Evolutionary conservation across 768 basidiomycete genomes (phyloP), one percentile per base, ranked within the genome.

Genomic region (Pholiota molesta): DNA sequence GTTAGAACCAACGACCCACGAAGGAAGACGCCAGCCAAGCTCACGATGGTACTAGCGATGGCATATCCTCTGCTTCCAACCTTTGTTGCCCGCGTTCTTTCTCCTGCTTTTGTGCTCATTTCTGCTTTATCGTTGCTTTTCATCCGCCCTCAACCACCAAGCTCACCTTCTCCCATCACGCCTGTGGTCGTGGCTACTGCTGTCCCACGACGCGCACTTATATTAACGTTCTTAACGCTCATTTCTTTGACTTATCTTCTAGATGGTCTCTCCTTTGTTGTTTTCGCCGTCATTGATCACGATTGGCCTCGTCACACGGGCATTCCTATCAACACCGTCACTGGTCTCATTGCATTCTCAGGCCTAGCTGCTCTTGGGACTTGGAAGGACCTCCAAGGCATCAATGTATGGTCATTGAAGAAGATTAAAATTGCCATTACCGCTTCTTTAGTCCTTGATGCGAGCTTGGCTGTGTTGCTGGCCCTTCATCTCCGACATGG

Each of bases 371-470:
- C 86, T 10, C 77, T 92, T 47, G 92, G 92, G 9, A 82, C 90
- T 13, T 93, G 87, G 85, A 92, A 94, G 74, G 91, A 92, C 64
- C 77, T 90, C 58, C 82, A 85, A 31, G 89, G 89, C 37, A 81
- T 87, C 37, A 79, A 85, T 40, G 85, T 91, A 17, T 92, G 90
- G 91, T 81, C 79, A 35, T 70, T 85, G 66, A 84, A 71, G 63
- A 81, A 86, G 52, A 73, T 92, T 67, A 90, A 81, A 71, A 49
- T 77, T 7, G 81, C 85, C 47, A 74, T 91, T 35, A 71, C 83
- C 19, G 63, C 81, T 47, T 81, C 89, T 11, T 72, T 91, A 51
- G 76, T 71, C 5, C 70, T 90, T 56, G 93, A 94, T 69, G 73
- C 88, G 31, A 81, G 79, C 1, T 81, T 90, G 47, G 81, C 86